These are phyloP conservation scores for Hibiscus tridactylites DNA, from an alignment of 345 rosid genomes.

Conservation along the genomic window DNA sequence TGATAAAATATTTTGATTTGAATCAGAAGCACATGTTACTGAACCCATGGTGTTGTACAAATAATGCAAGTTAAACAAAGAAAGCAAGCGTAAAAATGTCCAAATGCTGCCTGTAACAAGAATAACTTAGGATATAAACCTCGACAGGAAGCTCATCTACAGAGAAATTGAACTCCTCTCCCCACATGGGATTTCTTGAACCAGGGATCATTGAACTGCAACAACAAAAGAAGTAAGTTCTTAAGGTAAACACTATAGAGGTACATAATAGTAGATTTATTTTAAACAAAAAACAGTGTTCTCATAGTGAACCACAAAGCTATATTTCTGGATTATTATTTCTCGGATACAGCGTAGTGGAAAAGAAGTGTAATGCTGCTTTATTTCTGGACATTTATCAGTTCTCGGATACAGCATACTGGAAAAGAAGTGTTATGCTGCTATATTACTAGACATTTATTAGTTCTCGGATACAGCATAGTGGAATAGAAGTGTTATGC, in stretches of 20 bases:
- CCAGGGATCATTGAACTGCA: slow-evolving; percentile 96
- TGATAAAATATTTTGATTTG: background rate
- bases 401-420: background rate
- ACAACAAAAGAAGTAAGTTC: slow-evolving; percentile 17
- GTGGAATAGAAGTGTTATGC: background rate
- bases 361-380: background rate
- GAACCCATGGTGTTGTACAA: background rate
- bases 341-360: background rate
- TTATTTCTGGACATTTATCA: background rate
- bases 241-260: background rate
- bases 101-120: background rate
- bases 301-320: background rate
- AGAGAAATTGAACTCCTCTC: slow-evolving; percentile 91
- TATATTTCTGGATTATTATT: background rate
- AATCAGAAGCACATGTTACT: background rate
- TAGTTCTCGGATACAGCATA: background rate
- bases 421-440: background rate
- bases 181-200: slow-evolving; percentile 99
- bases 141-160: slow-evolving; percentile 84
- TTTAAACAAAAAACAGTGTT: background rate
- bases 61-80: background rate
- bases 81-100: background rate
- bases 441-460: background rate
- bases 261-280: background rate
- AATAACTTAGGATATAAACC: slow-evolving; percentile 33